Percentiles rank a stretch among this genome's conserved stretches.
phyloP scores from a whole-genome alignment of 2,329 filamentous ascomycete species.

The Stylonectria norvegica region DNA sequence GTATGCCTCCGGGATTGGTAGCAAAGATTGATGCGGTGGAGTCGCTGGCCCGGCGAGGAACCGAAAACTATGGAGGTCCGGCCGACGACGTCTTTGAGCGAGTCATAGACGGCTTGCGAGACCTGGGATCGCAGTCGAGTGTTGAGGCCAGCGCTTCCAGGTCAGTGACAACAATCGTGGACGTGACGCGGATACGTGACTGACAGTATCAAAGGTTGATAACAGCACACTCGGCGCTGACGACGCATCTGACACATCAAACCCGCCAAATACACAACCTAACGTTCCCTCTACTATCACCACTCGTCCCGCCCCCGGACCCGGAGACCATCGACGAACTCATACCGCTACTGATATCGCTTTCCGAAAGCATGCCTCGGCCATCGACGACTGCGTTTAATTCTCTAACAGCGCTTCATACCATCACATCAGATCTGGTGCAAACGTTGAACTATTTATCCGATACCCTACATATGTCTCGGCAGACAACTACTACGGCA shows the following conservation, averaged over 20 bases:
- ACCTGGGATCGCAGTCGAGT: slow-evolving; percentile 68
- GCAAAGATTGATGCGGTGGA: slow-evolving; percentile 71
- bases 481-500: slow-evolving; percentile 80
- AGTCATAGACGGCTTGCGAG: slow-evolving; percentile 65
- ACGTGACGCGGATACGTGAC: not conserved
- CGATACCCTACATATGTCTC: slow-evolving; percentile 90
- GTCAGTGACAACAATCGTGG: slow-evolving; percentile 38
- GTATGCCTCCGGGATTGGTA: slow-evolving; percentile 63
- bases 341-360: slow-evolving; percentile 62
- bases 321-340: slow-evolving; percentile 64
- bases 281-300: slow-evolving; percentile 67
- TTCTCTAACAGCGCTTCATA: slow-evolving; percentile 66
- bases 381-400: slow-evolving; percentile 60
- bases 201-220: slow-evolving; percentile 54
- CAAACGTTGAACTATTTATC: slow-evolving; percentile 81
- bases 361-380: slow-evolving; percentile 65
- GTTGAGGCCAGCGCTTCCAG: slow-evolving; percentile 70
- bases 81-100: slow-evolving; percentile 65
- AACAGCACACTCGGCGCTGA: slow-evolving; percentile 70
- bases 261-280: slow-evolving; percentile 72
- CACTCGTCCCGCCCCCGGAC: slow-evolving; percentile 60
- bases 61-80: slow-evolving; percentile 62
- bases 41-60: slow-evolving; percentile 62
- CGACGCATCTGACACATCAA: slow-evolving; percentile 72
- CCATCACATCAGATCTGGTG: slow-evolving; percentile 68